Evolutionary conservation across 371 early-diverging fungal species (phyloP), one percentile per base, ranked within the genome.

Genomic region (Mortierella sp.): DNA sequence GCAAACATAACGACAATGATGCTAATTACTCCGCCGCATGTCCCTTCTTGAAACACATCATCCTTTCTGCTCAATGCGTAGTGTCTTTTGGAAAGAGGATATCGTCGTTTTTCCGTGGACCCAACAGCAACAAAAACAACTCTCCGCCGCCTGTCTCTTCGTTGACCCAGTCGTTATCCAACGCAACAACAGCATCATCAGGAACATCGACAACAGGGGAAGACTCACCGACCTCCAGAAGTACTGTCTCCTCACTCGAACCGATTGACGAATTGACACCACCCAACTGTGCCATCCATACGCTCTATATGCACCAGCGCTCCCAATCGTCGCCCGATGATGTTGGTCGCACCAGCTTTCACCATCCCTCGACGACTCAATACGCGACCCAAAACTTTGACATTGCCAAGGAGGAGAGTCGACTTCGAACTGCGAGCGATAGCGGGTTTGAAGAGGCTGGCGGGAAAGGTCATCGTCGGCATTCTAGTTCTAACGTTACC

Each of bases 11-110:
- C 4, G 14, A 53, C 16, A 3, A 50, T 24, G 9, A 55, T 0
- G 9, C 59, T 31, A 31, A 59, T 57, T 28, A 28, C 9, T 28
- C 4, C 44, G 21, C 67, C 50, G 16, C 2, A 31, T 40, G 0
- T 34, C 24, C 3, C 26, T 53, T 16, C 24, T 44, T 67, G 28
- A 19, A 26, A 74, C n/a, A n/a, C n/a, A n/a, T 59, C 79, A n/a
- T 72, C 69, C 0, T 51, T n/a, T 21, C n/a, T 40, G 43, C 6
- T 6, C 43, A 40, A 40, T 40, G 6, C 43, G 6, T 73, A 78
- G 78, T 78, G 19, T 72, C 78, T 10, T 28, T 86, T 28, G 82
- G 81, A 16, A 86, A 86, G 75, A 73, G 86, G 40, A 79, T 86
- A 31, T 86, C 86, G 14, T 54, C 34, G 40, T 72, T 86, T 53